Conservation (phyloP, 2,329 filamentous ascomycete species). For the Trichoderma citrinoviride region DNA sequence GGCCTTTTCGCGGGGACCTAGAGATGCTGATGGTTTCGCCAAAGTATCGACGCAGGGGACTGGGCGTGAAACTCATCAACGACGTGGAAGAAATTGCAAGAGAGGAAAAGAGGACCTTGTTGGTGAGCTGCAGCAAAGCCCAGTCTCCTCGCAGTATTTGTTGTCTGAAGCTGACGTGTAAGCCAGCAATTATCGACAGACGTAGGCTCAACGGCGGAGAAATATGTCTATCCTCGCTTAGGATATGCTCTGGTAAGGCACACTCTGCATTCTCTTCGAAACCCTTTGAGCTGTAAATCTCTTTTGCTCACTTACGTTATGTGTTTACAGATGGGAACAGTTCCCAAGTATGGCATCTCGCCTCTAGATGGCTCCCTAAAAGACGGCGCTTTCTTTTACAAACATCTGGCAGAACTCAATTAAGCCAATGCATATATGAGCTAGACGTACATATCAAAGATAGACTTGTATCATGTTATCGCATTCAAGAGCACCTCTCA, state of each 20-base stretch:
- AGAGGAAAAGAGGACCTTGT: constrained; percentile 11
- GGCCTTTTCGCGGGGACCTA: constrained; percentile 19
- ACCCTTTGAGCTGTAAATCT: too few relatives aligned
- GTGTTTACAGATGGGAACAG: neutral
- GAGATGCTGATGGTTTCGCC: constrained; percentile 24
- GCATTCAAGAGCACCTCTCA: neutral
- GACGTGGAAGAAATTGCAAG: constrained; percentile 17
- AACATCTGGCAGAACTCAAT: neutral
- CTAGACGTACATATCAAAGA: neutral
- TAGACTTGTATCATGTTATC: neutral
- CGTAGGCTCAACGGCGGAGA: constrained; percentile 20
- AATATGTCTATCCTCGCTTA: constrained; percentile 18
- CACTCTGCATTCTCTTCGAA: too few relatives aligned
- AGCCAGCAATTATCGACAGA: constrained; percentile 19
- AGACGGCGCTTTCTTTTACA: constrained; percentile 21
- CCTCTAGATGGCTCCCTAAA: constrained; percentile 16
- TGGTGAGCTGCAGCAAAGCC: constrained; percentile 11
- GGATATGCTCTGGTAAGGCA: constrained; percentile 15
- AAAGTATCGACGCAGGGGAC: constrained; percentile 5
- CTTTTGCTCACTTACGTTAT: neutral
- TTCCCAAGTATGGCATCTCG: constrained; percentile 22
- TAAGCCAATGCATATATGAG: neutral
- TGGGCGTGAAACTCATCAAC: constrained; percentile 13
- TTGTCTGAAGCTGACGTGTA: neutral
- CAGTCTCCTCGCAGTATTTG: too few relatives aligned